Evolutionary conservation across 352 stramenopile genomes (phyloP).

Genomic region (Globisporangium barbulae): DNA sequence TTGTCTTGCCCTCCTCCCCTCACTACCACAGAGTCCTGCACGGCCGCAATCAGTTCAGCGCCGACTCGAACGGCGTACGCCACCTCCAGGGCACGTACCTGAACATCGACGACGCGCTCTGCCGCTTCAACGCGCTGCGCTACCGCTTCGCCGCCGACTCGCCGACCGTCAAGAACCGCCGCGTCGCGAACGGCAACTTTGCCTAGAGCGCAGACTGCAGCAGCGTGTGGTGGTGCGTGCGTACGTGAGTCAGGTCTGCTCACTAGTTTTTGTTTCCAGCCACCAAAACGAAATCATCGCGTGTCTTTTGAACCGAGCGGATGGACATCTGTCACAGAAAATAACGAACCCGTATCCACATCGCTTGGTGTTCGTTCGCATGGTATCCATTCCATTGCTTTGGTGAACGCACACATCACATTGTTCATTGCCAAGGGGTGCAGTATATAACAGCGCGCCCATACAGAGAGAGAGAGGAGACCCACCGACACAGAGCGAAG

Average conservation of each 20-base stretch:
- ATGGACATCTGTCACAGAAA: slow-evolving; percentile 5
- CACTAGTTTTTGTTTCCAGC: not conserved
- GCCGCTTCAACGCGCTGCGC: slow-evolving; percentile 74
- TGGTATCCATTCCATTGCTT: not conserved
- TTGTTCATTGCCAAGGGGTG: not conserved
- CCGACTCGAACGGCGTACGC: slow-evolving; percentile 64
- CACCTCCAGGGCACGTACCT: slow-evolving; percentile 86
- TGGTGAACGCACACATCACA: not conserved
- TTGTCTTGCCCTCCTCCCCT: not conserved
- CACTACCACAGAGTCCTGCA: slow-evolving; percentile 50
- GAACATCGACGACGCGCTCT: slow-evolving; percentile 87
- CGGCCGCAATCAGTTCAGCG: slow-evolving; percentile 70
- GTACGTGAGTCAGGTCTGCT: not conserved
- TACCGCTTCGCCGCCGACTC: slow-evolving; percentile 45
- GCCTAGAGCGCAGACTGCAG: slow-evolving; percentile 23
- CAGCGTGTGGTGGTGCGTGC: not conserved
- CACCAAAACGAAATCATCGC: not conserved
- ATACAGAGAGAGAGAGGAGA: not conserved
- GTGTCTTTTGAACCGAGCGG: slow-evolving; percentile 8
- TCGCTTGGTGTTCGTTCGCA: not conserved
- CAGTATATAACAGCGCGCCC: not conserved
- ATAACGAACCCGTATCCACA: slow-evolving; percentile 4
- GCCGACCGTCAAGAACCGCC: slow-evolving; percentile 51
- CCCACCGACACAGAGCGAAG: not conserved
- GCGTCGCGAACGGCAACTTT: slow-evolving; percentile 73